These are phyloP conservation scores for Citrus inodora DNA, from an alignment of 345 rosid genomes.

Conservation along the genomic window DNA sequence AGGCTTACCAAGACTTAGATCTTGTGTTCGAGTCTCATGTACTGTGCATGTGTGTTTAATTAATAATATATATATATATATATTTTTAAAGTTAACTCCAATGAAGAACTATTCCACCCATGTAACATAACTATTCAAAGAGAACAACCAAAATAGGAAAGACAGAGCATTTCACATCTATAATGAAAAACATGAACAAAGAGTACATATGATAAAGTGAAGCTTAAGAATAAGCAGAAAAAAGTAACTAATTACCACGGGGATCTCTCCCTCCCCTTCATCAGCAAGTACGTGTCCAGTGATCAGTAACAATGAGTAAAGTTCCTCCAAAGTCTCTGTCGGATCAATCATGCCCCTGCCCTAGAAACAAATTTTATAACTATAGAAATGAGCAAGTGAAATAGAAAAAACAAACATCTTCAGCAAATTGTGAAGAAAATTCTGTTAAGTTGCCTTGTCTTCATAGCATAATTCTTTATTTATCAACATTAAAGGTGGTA, in stretches of 20 bases:
- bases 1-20: too few species aligned
- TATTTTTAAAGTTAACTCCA: too few species aligned
- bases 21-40: too few species aligned
- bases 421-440: not conserved
- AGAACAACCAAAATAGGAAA: not conserved
- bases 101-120: not conserved
- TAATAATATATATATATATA: too few species aligned
- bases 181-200: not conserved
- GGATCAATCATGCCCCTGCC: constrained; percentile 82
- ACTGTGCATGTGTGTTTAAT: too few species aligned
- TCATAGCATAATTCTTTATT: not conserved
- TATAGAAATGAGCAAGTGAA: constrained; percentile 8
- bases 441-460: not conserved
- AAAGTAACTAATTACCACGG: constrained; percentile 58
- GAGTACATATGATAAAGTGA: not conserved
- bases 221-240: constrained; percentile 14
- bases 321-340: constrained; percentile 85
- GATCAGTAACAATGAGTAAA: constrained; percentile 78
- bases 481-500: not conserved
- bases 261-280: constrained; percentile 99
- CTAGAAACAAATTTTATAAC: constrained; percentile 41
- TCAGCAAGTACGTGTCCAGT: constrained; percentile 95
- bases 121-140: not conserved
- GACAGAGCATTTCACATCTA: not conserved
- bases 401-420: not conserved